Conservation (phyloP, 2,329 filamentous ascomycete species). For the Seiridium unicorne region DNA sequence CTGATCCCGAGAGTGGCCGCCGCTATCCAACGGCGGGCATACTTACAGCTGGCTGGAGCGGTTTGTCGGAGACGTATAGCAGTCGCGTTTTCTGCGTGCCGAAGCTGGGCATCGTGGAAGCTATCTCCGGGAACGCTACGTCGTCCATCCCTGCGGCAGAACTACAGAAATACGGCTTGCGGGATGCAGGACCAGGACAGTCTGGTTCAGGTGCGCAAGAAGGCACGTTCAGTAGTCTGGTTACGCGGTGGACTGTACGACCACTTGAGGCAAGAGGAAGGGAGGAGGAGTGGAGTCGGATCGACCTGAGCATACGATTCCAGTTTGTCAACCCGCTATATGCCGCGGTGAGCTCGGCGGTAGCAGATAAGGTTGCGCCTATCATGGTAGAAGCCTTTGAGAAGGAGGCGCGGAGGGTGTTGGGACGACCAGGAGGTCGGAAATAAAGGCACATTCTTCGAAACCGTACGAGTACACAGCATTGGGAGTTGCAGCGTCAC, state of each 20-base stretch:
- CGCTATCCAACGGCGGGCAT: conserved; percentile 73
- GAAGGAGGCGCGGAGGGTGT: conserved; percentile 64
- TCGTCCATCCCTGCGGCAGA: conserved; percentile 38
- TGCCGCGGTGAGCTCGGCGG: conserved; percentile 74
- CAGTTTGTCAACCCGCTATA: conserved; percentile 89
- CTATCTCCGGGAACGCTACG: conserved; percentile 61
- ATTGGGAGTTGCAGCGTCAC: too few species aligned
- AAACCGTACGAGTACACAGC: not conserved
- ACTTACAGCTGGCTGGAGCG: conserved; percentile 82
- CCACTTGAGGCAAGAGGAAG: conserved; percentile 39
- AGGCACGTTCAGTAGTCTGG: conserved; percentile 64
- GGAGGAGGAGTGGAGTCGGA: conserved; percentile 57
- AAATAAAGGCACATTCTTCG: not conserved
- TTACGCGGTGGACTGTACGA: conserved; percentile 67
- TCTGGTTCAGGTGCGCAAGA: conserved; percentile 21
- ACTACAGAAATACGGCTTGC: conserved; percentile 24
- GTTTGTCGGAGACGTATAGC: conserved; percentile 80
- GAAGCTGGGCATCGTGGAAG: conserved; percentile 67
- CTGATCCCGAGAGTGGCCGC: conserved; percentile 27
- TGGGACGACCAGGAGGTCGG: conserved; percentile 26
- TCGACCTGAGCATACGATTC: conserved; percentile 75
- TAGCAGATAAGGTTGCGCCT: conserved; percentile 80
- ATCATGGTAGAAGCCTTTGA: conserved; percentile 96
- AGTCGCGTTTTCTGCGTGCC: conserved; percentile 77
- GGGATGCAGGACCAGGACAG: conserved; percentile 10